phyloP scores from a whole-genome alignment of 805 yeast genomes.

The Priceomyces haplophilus region DNA sequence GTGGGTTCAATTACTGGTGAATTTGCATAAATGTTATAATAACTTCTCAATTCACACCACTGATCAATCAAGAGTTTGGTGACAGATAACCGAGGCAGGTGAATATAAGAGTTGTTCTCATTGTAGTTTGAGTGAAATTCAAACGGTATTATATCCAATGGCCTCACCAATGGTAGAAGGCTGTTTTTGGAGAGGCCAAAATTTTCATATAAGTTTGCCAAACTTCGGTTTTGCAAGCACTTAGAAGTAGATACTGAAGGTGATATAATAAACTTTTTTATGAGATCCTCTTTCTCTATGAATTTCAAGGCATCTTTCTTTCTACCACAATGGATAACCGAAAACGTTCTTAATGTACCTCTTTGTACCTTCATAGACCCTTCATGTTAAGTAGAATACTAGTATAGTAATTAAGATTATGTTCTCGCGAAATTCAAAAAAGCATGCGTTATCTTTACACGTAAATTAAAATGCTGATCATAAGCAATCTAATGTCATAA shows the following conservation, averaged over 20 bases:
- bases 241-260: background rate
- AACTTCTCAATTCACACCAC: conserved; percentile 68
- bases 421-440: too few species aligned
- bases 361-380: background rate
- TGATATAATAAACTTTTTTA: conserved; percentile 3
- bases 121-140: conserved; percentile 24
- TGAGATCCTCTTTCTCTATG: background rate
- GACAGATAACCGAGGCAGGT: conserved; percentile 48
- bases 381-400: background rate
- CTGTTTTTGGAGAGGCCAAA: conserved; percentile 1
- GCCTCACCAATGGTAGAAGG: conserved; percentile 15
- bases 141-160: conserved; percentile 20
- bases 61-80: conserved; percentile 54
- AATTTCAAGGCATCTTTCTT: too few species aligned
- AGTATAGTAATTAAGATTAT: too few species aligned
- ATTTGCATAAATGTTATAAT: conserved; percentile 51
- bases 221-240: background rate
- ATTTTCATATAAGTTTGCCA: conserved; percentile 3
- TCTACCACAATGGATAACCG: too few species aligned
- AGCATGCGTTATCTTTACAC: too few species aligned
- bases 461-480: too few species aligned
- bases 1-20: conserved; percentile 27
- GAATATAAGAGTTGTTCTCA: conserved; percentile 19
- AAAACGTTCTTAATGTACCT: too few species aligned
- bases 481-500: too few species aligned